These are phyloP conservation scores for Russula compacta DNA, from an alignment of 768 basidiomycete genomes.

Conservation along the genomic window DNA sequence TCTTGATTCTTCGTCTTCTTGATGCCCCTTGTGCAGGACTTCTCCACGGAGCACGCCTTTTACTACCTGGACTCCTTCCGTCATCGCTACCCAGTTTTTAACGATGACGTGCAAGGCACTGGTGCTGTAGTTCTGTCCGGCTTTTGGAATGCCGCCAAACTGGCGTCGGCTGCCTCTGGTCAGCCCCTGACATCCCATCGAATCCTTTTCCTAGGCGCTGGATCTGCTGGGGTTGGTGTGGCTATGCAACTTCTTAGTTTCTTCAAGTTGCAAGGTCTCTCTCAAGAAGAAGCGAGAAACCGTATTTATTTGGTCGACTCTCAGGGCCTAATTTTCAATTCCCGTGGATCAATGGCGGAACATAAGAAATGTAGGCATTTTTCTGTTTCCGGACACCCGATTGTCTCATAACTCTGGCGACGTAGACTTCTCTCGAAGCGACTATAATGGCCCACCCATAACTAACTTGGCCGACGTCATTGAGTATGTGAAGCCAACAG, in stretches of 20 bases:
- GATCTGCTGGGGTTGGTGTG: conserved; percentile 88
- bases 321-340: conserved; percentile 73
- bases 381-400: background rate
- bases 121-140: conserved; percentile 89
- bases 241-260: conserved; percentile 83
- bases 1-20: background rate
- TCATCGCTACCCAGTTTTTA: conserved; percentile 70
- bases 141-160: conserved; percentile 77
- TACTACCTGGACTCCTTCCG: conserved; percentile 71
- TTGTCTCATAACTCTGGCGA: conserved; percentile 1
- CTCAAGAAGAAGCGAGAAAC: conserved; percentile 64
- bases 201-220: conserved; percentile 90
- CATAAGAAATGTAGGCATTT: conserved; percentile 67
- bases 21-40: conserved; percentile 46
- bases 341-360: conserved; percentile 62
- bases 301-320: conserved; percentile 82
- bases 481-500: conserved; percentile 77
- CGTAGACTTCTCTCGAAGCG: conserved; percentile 71
- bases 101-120: conserved; percentile 44
- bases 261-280: conserved; percentile 74
- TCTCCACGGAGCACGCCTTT: conserved; percentile 88
- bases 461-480: conserved; percentile 69
- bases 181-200: conserved; percentile 60
- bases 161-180: conserved; percentile 65
- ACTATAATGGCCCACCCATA: conserved; percentile 71